These are phyloP conservation scores for Brassica juncea DNA, from an alignment of 345 rosid species.

Conservation along the genomic window DNA sequence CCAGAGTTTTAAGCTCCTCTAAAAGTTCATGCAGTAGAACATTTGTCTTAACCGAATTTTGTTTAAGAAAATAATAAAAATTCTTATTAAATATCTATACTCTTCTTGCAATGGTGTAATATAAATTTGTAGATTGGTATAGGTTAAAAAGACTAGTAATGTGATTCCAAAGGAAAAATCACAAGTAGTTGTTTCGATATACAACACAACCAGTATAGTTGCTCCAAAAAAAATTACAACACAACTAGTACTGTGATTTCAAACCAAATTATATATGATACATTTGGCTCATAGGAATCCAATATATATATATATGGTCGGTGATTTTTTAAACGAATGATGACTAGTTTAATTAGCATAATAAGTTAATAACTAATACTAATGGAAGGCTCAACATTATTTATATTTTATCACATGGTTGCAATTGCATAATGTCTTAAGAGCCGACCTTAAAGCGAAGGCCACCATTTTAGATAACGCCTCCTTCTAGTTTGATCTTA, in stretches of 20 bases:
- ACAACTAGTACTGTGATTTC: background rate
- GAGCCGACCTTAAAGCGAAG: slow-evolving; percentile 36
- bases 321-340: slow-evolving; percentile 4
- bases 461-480: slow-evolving; percentile 24
- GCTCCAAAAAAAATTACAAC: background rate
- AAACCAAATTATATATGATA: background rate
- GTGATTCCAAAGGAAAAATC: slow-evolving; percentile 17
- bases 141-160: background rate
- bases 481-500: slow-evolving; percentile 18
- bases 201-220: background rate
- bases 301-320: slow-evolving; percentile 6
- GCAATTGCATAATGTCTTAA: slow-evolving; percentile 11
- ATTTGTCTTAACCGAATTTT: background rate
- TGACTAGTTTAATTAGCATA: background rate
- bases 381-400: background rate
- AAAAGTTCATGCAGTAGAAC: background rate
- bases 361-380: background rate
- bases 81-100: background rate
- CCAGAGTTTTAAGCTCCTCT: background rate
- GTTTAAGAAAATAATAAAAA: no score
- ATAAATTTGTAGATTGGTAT: background rate
- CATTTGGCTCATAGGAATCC: background rate
- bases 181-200: background rate
- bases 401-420: background rate
- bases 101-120: background rate